phyloP scores from a whole-genome alignment of 805 yeast genomes.

The Lachancea sp. region DNA sequence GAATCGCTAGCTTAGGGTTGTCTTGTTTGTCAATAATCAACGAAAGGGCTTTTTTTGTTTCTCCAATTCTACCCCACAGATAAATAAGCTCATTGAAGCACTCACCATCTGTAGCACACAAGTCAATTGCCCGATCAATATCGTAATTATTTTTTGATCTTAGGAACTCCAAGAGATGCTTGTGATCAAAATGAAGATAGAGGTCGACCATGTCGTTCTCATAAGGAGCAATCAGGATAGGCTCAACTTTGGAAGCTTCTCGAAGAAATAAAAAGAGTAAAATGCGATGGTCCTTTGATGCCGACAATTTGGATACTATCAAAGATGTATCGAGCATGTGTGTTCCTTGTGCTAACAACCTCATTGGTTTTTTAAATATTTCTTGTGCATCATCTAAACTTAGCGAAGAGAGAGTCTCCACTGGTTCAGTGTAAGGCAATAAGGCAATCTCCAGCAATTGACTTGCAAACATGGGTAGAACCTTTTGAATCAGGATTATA shows the following conservation, averaged over 20 bases:
- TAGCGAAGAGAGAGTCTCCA: conserved; percentile 35
- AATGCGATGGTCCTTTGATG: conserved; percentile 36
- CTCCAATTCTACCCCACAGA: conserved; percentile 76
- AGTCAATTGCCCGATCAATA: conserved; percentile 59
- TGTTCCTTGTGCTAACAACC: conserved; percentile 53
- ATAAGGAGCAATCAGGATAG: conserved; percentile 45
- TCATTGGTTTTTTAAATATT: conserved; percentile 40
- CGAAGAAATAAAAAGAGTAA: conserved; percentile 63
- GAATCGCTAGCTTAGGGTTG: conserved; percentile 76
- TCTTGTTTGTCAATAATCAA: conserved; percentile 70
- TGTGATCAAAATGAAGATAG: conserved; percentile 54
- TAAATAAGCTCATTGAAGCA: conserved; percentile 67
- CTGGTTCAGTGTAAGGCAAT: conserved; percentile 33
- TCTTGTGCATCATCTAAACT: conserved; percentile 39
- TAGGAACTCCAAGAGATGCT: conserved; percentile 53
- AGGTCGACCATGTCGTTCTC: conserved; percentile 65
- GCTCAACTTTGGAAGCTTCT: conserved; percentile 49
- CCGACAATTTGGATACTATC: conserved; percentile 44
- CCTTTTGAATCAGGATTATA: conserved; percentile 56
- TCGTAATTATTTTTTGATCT: conserved; percentile 55
- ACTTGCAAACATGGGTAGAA: conserved; percentile 45
- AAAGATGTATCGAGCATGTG: conserved; percentile 55
- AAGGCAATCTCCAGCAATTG: conserved; percentile 47
- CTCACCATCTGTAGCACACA: conserved; percentile 45
- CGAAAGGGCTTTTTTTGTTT: conserved; percentile 64